These are phyloP conservation scores for Hymenoscyphus occultus DNA, from an alignment of 2,329 filamentous ascomycete genomes.

Conservation along the genomic window DNA sequence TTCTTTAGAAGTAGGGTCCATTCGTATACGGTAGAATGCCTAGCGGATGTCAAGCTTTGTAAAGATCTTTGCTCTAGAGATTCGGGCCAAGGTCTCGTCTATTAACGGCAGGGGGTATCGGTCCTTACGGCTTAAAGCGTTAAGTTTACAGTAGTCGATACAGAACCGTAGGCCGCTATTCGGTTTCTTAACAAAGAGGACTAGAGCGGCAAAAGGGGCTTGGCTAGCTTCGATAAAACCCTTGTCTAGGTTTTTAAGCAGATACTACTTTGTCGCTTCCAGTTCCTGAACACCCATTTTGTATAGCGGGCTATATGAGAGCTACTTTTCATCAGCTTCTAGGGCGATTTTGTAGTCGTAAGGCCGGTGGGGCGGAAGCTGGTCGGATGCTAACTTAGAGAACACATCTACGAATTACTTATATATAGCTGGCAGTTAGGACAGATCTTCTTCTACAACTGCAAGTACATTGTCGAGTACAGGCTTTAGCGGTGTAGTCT, in stretches of 20 bases:
- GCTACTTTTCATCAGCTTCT: background rate
- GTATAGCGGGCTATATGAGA: conserved; percentile 1
- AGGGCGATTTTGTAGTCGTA: conserved; percentile 6
- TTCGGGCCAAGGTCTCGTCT: too few relatives aligned
- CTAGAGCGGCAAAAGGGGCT: too few relatives aligned
- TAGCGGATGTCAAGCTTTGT: too few relatives aligned
- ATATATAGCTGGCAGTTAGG: background rate
- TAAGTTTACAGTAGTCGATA: too few relatives aligned
- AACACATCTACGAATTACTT: background rate
- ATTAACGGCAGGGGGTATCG: too few relatives aligned
- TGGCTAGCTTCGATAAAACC: background rate
- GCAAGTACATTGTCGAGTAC: too few relatives aligned
- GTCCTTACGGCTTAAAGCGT: too few relatives aligned
- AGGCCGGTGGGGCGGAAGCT: background rate
- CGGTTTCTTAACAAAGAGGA: background rate
- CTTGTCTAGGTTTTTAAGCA: too few relatives aligned
- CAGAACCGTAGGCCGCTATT: background rate
- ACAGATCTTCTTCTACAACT: too few relatives aligned
- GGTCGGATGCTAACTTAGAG: background rate
- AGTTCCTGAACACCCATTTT: background rate
- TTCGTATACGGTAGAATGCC: too few relatives aligned
- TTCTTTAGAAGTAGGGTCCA: too few relatives aligned
- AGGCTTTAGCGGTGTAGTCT: background rate
- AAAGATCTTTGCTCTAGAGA: too few relatives aligned
- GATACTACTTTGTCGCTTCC: background rate